Evolutionary conservation across 139 green algal genomes (phyloP).

Genomic region (Coelastrella sp.): DNA sequence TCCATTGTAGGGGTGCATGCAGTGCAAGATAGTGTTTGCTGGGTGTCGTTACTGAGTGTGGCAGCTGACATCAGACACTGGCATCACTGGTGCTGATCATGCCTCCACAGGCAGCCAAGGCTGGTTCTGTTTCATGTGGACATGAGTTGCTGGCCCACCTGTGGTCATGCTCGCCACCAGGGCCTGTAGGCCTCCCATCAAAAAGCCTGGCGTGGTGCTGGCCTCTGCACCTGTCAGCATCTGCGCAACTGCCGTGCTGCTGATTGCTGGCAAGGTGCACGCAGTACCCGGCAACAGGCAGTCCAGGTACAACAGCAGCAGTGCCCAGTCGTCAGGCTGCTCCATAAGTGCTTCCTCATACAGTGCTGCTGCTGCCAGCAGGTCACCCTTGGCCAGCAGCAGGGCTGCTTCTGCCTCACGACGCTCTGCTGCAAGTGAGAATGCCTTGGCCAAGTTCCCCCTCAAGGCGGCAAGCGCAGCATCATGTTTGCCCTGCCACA

Average conservation of each 20-base stretch:
- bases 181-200: neutral
- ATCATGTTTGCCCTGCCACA: conserved; percentile 56
- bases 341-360: conserved; percentile 50
- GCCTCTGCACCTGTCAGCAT: conserved; percentile 49
- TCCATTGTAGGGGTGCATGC: too few species aligned
- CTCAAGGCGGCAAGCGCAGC: conserved; percentile 55
- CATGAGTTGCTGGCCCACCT: neutral
- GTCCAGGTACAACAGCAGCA: conserved; percentile 69
- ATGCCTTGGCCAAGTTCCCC: neutral
- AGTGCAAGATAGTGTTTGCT: too few species aligned
- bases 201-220: conserved; percentile 10
- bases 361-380: conserved; percentile 48
- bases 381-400: conserved; percentile 52
- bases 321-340: conserved; percentile 68
- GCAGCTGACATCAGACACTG: too few species aligned
- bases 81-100: neutral
- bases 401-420: conserved; percentile 65
- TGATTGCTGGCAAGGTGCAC: neutral
- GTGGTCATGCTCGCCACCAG: neutral
- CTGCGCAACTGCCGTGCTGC: neutral
- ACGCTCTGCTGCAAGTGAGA: conserved; percentile 59
- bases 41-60: too few species aligned
- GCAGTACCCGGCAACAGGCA: conserved; percentile 59
- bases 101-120: neutral
- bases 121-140: neutral